Conservation (phyloP, 768 basidiomycete species). For the Leccinum fibrillosum region DNA sequence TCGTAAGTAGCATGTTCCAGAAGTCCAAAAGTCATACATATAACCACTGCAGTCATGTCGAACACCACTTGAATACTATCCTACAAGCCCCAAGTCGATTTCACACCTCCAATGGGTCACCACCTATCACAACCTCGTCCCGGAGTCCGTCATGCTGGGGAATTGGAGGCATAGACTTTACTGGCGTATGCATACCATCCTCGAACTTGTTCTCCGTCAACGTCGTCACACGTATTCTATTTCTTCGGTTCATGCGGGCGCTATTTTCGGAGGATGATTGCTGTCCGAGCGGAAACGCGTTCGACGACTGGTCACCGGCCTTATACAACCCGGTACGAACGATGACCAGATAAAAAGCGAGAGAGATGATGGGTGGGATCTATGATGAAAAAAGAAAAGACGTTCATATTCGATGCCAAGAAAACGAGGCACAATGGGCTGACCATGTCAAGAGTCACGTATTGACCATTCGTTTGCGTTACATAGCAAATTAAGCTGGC, state of each 20-base stretch:
- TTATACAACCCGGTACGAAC: constrained; percentile 32
- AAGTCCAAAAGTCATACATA: too few relatives aligned
- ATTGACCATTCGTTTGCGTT: constrained; percentile 28
- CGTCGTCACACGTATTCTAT: constrained; percentile 3
- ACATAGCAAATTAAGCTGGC: constrained; percentile 30
- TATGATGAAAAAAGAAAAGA: constrained; percentile 3
- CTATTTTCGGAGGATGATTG: background rate
- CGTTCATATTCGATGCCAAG: background rate
- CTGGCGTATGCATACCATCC: background rate
- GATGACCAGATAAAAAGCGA: constrained; percentile 43
- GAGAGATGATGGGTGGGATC: constrained; percentile 38
- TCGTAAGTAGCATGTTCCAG: background rate
- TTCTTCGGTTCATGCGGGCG: background rate
- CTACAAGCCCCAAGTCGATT: background rate
- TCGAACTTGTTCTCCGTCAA: constrained; percentile 1
- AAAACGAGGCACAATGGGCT: background rate
- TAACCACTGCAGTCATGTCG: background rate
- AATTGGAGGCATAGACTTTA: background rate
- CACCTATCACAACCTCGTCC: background rate
- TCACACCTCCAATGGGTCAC: background rate
- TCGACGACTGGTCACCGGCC: background rate
- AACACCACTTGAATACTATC: background rate
- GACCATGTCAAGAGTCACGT: constrained; percentile 36
- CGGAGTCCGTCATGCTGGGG: background rate
- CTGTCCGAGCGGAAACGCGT: background rate